Base-by-base conservation (phyloP, 164 flowering plant genomes). In the Aristolochia californica region DNA sequence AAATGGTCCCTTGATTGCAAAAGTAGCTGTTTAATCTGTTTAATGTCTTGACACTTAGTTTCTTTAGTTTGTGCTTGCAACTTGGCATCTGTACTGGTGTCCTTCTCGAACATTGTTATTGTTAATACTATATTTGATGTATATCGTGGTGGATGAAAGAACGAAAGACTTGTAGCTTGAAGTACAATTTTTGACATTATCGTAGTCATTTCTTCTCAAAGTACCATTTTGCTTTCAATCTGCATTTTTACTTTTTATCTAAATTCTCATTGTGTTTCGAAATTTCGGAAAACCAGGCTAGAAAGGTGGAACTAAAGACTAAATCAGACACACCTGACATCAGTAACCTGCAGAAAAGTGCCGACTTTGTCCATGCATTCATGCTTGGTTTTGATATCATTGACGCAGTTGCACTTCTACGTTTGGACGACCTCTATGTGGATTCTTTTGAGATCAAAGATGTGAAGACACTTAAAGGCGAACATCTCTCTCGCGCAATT, bases 361-460 rank as follows among this genome's bases (percentile, higher is more conserved):
- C 68, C 13, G 76, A 73, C 49, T 73, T 73, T 60, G 68, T 69
- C 24, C 76, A 73, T 56, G 76, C 76, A 5, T 73, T 73, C 48
- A 73, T 69, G 76, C 76, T 73, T 20, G 76, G 76, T 11, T 73
- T 73, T 58, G 76, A 73, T 20, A 53, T 66, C 0, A 56, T 56
- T 4, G 76, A 73, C 54, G 70, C 76, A 7, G 40, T 69, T 62
- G 72, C 73, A 17, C 65, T 73, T 12, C 30, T 73, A 53, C 65
- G 72, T 1, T 53, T 69, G 44, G 76, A 73, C 57, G 76, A 73
- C 22, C 68, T 73, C 15, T 73, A 66, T 60, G 68, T 73, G 14
- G 76, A 73, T 50, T 66, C 73, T 27, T 73, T 73, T 53, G 76
- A 73, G 68, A 69, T 73, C 34, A 69, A 73, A 58, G 76, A 73